Evolutionary conservation across 768 basidiomycete genomes (phyloP), one percentile per base, ranked within the genome.

Genomic region (Auricularia sp.): DNA sequence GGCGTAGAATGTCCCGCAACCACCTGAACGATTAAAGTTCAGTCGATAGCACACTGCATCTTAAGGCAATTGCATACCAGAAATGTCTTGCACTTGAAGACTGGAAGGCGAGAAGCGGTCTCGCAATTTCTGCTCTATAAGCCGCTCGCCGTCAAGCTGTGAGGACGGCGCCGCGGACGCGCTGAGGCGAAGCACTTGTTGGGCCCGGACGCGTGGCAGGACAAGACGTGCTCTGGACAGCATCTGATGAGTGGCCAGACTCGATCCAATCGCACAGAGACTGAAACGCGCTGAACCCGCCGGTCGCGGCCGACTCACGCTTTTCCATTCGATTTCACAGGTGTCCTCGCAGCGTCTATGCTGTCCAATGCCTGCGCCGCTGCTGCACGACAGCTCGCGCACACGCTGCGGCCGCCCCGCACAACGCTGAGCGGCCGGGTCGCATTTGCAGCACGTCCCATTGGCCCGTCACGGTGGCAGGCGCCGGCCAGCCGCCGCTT

Each of bases 1-100:
- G 54, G 94, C 91, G 70, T 96, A 99, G 76, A 98, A 99, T 3
- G 87, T 83, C n/a, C 97, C 97, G 73, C 97, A 98, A 29, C 97
- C 97, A 63, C 94, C 96, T 97, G 59, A 44, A 5, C 56, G 16
- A 63, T 5, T 3, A 45, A 14, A 36, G 1, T 37, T 7, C 45
- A 61, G 65, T 29, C 14, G 44, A 21, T 54, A 3, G 11, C 13
- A 45, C 8, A 42, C 29, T 45, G 54, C 39, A 35, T 44, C 44
- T 35, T 33, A 33, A 39, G 64, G 3, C 4, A 65, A 29, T 21
- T 35, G 72, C 83, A 67, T 29, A 94, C 96, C 96, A 34, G 95
- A 98, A n/a, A 95, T 84, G 75, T 99, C 96, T 77, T 94, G 87
- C 2, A 98, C 94, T 67, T 85, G 82, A 21, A 98, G 78, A 66